These are phyloP conservation scores for Pythium monospermum DNA, from an alignment of 352 stramenopile genomes.

Conservation along the genomic window DNA sequence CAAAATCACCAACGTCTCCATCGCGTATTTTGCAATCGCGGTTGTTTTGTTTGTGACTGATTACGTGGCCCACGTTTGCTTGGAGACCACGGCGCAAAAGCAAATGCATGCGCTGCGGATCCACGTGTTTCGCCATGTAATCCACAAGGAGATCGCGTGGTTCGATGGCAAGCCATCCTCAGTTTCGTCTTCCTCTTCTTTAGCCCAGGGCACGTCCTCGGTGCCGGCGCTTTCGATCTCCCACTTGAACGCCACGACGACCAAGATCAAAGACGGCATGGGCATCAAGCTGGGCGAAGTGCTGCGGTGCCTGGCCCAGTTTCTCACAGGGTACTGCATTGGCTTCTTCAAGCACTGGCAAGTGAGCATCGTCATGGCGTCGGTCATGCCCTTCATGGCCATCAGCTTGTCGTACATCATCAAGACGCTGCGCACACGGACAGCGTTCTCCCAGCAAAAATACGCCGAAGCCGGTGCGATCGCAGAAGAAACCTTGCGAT, in stretches of 20 bases:
- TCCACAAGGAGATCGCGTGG: constrained; percentile 21
- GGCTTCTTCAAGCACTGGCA: constrained; percentile 21
- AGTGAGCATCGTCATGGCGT: constrained; percentile 24
- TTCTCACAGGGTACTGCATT: constrained; percentile 17
- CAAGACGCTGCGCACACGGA: constrained; percentile 19
- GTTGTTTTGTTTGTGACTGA: constrained; percentile 23
- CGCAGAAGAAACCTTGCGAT: constrained; percentile 19
- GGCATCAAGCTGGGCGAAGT: constrained; percentile 24
- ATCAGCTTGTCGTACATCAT: constrained; percentile 25
- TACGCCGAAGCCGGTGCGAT: constrained; percentile 24
- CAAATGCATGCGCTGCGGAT: constrained; percentile 23
- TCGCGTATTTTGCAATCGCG: constrained; percentile 15
- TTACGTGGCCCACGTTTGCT: constrained; percentile 20
- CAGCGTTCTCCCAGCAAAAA: constrained; percentile 9
- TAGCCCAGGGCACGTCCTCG: background rate
- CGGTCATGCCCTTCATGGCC: constrained; percentile 21
- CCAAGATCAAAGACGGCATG: constrained; percentile 38
- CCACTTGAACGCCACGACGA: constrained; percentile 21
- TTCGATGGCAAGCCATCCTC: too few relatives aligned
- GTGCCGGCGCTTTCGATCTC: background rate
- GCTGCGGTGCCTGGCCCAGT: constrained; percentile 16
- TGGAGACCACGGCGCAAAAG: constrained; percentile 19
- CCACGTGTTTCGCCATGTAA: constrained; percentile 20
- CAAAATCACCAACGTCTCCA: constrained; percentile 12
- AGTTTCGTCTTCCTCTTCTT: too few relatives aligned